Evolutionary conservation across 495 filamentous ascomycete species (phyloP), one percentile per base, ranked within the genome.

Genomic region (Penicillium parvum): DNA sequence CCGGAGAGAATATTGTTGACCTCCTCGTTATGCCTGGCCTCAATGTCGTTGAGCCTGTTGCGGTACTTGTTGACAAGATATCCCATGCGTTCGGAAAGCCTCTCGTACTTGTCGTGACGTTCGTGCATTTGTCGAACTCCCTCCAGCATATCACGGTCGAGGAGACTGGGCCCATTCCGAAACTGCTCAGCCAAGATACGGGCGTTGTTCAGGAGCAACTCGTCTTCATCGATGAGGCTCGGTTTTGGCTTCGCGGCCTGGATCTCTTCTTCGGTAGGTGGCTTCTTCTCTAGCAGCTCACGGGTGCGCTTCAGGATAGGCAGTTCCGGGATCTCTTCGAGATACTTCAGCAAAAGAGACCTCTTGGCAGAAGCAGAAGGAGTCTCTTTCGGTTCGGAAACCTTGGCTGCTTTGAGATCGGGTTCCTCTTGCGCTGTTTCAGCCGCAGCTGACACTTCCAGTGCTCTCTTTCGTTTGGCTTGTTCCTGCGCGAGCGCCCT

Each of bases 161-260:
- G 47, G 22, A 71, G 54, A 8, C 49, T 58, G 7, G 65, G 67
- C 3, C 69, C 69, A 11, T 47, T 65, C 21, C 63, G 51, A 6
- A 73, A 35, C 9, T 64, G 57, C 49, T 73, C 66, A 11, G 68
- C 68, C 17, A 63, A 61, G 12, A 73, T 73, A 3, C 69, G 68
- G 8, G 69, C 69, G 5, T 65, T 60, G 16, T 61, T 65, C 3
- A 73, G 52, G 8, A 69, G 55, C 5, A 73, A 45, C 39, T 73
- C 69, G 30, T 73, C 69, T 43, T 70, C 61, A 19, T 73, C 68
- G 28, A 73, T 47, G 40, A 65, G 58, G 25, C 49, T 61, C 15
- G 35, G 36, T 23, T 30, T 34, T 40, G 9, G 43, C 43, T 43
- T 50, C 3, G 50, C 46, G 0, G 40, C 33, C 20, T 58, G 45